These are phyloP conservation scores for Trypanosoma theileri DNA, from an alignment of 208 protist species.

Conservation along the genomic window DNA sequence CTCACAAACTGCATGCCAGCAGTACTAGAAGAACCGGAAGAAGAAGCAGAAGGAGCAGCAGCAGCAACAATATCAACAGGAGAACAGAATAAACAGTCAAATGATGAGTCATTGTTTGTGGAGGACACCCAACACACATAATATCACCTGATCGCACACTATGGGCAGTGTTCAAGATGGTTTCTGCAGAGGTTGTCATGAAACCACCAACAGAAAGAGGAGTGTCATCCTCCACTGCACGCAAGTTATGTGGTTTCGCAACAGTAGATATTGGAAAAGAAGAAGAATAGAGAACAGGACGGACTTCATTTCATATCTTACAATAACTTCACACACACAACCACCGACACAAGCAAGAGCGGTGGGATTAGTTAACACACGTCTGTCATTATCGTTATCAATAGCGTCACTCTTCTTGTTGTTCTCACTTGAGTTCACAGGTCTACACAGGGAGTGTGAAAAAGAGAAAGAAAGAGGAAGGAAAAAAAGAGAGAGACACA, in stretches of 20 bases:
- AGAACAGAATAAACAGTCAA: no score
- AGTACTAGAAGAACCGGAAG: no score
- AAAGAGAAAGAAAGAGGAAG: no score
- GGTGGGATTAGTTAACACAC: constrained; percentile 15
- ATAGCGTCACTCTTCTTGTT: no score
- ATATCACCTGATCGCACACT: constrained; percentile 19
- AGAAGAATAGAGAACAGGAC: background rate
- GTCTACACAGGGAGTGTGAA: no score
- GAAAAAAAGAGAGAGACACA: no score
- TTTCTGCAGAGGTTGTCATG: constrained; percentile 42
- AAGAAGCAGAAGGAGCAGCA: no score
- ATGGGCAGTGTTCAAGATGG: background rate
- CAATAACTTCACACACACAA: constrained; percentile 49
- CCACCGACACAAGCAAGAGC: constrained; percentile 9
- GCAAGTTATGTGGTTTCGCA: background rate
- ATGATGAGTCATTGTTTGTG: no score
- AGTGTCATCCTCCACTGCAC: constrained; percentile 60
- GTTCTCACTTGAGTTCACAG: no score
- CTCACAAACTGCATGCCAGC: no score
- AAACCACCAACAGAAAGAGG: constrained; percentile 80
- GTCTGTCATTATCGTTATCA: constrained; percentile 15
- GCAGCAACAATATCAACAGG: no score
- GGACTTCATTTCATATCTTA: constrained; percentile 46
- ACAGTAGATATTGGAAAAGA: background rate
- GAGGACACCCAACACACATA: constrained; percentile 26